Conservation (phyloP, 1,284 basidiomycete genomes). For the Fomitiporia mediterranea region DNA sequence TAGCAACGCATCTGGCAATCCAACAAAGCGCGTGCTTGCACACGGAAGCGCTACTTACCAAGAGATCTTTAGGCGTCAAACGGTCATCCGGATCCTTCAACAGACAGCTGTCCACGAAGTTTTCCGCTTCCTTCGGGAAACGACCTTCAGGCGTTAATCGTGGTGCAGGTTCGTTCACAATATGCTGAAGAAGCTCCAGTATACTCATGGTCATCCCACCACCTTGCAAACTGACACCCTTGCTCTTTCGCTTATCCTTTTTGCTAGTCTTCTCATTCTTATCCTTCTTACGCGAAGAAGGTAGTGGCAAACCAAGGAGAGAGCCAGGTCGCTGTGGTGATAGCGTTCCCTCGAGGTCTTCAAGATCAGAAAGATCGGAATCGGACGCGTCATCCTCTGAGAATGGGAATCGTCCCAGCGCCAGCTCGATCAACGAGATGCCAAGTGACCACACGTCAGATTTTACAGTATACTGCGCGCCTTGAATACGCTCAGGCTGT, state of each 20-base stretch:
- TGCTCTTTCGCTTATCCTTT: conserved; percentile 57
- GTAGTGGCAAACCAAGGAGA: conserved; percentile 12
- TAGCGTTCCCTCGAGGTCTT: conserved; percentile 54
- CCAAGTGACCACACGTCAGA: conserved; percentile 98
- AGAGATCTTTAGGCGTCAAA: conserved; percentile 75
- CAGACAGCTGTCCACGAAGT: conserved; percentile 81
- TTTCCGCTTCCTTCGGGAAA: conserved; percentile 67
- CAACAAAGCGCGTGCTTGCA: conserved; percentile 7
- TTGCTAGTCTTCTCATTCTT: conserved; percentile 35
- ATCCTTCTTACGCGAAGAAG: conserved; percentile 30
- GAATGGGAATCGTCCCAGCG: conserved; percentile 91
- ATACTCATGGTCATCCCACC: conserved; percentile 96
- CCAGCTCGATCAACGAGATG: conserved; percentile 92
- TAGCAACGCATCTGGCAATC: conserved; percentile 7
- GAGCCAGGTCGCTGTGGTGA: conserved; percentile 46
- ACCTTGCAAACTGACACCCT: conserved; percentile 84
- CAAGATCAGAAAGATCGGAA: conserved; percentile 61
- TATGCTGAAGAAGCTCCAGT: conserved; percentile 93
- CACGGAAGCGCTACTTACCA: conserved; percentile 45
- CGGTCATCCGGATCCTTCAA: conserved; percentile 77
- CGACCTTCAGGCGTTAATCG: conserved; percentile 64
- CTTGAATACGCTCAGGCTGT: conserved; percentile 97
- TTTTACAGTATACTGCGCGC: conserved; percentile 95
- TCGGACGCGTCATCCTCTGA: conserved; percentile 63
- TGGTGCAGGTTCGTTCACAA: conserved; percentile 95